phyloP scores from a whole-genome alignment of 345 rosid species.

The Eucalyptus camaldulensis region DNA sequence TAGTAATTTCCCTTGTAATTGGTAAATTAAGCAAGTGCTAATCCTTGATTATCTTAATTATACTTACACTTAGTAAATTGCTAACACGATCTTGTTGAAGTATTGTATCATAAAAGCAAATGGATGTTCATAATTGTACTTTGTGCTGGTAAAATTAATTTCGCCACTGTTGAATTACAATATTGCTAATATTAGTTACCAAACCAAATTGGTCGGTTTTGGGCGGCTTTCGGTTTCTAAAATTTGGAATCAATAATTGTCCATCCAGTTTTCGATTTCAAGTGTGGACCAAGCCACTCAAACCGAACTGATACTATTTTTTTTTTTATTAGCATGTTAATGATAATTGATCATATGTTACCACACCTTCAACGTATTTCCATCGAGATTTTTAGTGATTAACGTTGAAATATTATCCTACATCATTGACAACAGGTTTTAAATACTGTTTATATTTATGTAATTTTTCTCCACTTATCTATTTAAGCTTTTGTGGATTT shows the following conservation, averaged over 20 bases:
- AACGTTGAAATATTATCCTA: no score
- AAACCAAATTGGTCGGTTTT: background rate
- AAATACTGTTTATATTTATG: no score
- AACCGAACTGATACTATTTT: background rate
- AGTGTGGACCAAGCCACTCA: accelerated
- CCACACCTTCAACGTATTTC: background rate
- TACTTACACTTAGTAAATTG: background rate
- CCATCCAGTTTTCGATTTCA: accelerated
- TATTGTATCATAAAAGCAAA: background rate
- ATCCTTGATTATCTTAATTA: background rate
- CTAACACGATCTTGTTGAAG: background rate
- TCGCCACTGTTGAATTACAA: background rate
- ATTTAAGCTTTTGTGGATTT: no score
- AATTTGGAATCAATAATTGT: background rate
- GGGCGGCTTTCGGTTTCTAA: no score
- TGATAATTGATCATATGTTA: background rate
- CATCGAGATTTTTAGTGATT: background rate
- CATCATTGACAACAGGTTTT: no score
- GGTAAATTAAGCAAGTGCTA: background rate
- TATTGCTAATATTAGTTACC: background rate
- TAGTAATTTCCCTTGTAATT: background rate
- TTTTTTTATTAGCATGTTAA: background rate
- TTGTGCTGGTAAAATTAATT: background rate
- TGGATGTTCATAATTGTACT: background rate
- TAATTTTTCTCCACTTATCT: no score